A percentile compares a stretch with the other conserved stretches of the same genome.
Conservation (phyloP, 345 rosid species). For the Erysimum cheiranthoides region DNA sequence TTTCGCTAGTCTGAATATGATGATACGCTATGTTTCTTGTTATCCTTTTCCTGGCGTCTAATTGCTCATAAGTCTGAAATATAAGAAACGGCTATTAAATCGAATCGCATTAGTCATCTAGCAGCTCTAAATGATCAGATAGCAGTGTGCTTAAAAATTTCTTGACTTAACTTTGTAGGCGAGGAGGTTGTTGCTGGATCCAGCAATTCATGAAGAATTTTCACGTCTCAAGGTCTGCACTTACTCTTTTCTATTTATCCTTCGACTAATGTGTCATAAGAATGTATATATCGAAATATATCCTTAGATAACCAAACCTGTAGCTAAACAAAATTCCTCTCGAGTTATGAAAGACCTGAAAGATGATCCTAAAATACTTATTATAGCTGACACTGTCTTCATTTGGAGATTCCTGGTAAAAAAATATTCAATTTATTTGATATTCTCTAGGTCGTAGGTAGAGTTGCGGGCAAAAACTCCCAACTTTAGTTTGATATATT, state of each 20-base stretch:
- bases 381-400: neutral
- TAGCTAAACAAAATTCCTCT: neutral
- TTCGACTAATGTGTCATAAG: constrained; percentile 2
- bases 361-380: neutral
- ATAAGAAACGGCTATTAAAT: constrained; percentile 6
- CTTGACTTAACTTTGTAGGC: constrained; percentile 58
- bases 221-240: constrained; percentile 82
- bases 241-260: constrained; percentile 15
- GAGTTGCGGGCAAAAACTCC: neutral
- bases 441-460: constrained; percentile 8
- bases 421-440: neutral
- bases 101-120: neutral
- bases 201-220: constrained; percentile 96
- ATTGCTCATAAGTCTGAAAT: constrained; percentile 11
- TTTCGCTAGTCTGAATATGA: neutral
- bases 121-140: neutral
- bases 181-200: constrained; percentile 91
- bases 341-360: constrained; percentile 19
- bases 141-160: neutral
- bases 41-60: neutral
- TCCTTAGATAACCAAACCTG: neutral
- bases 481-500: neutral
- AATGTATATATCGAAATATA: constrained; percentile 6
- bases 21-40: constrained; percentile 1
- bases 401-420: neutral